Evolutionary conservation across 805 yeast species (phyloP), one percentile per base, ranked within the genome.

Genomic region (Nakazawaea siamensis): DNA sequence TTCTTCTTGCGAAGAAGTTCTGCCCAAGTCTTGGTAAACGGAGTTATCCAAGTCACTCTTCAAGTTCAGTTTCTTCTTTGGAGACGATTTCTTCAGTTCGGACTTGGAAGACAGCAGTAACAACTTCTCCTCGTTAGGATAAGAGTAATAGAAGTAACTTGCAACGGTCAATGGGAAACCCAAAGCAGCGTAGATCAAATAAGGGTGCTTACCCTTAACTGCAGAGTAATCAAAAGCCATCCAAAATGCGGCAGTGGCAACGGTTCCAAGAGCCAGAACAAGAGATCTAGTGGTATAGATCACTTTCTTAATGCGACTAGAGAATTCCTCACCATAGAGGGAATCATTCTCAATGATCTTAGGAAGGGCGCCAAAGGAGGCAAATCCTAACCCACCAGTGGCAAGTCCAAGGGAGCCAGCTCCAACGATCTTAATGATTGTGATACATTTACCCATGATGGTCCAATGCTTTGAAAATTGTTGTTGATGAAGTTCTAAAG

Each of bases 381-480:
- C 62, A 46, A 62, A 57, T n/a, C 65, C 45, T 38, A 72, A 64
- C 2, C 70, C 54, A 13, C 76, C 70, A 4, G 82, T 61, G 46
- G 76, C 64, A 40, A 80, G 50, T n/a, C 90, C 92, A 31, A 81
- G 55, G 9, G 87, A 71, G 4, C 80, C 65, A 24, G 73, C 71
- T 24, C 87, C 88, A 27, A 77, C 55, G 31, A 77, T 53, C 51
- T 81, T 81, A 39, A 77, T 72, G 24, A 66, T 62, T 14, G 72
- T 70, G 27, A 72, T 51, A 57, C 80, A 73, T 41, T 64, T 63
- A 27, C 75, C 74, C 77, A 71, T 71, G 18, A 21, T 43, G 38
- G 24, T 26, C 21, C 19, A 5, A 6, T 12, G 27, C 7, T 24
- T 24, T 12, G 14, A 21, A 21, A 11, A 21, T n/a, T n/a, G n/a